Evolutionary conservation across 148 eudicot species (phyloP), one percentile per base, ranked within the genome.

Genomic region (Suaeda aralocaspica): DNA sequence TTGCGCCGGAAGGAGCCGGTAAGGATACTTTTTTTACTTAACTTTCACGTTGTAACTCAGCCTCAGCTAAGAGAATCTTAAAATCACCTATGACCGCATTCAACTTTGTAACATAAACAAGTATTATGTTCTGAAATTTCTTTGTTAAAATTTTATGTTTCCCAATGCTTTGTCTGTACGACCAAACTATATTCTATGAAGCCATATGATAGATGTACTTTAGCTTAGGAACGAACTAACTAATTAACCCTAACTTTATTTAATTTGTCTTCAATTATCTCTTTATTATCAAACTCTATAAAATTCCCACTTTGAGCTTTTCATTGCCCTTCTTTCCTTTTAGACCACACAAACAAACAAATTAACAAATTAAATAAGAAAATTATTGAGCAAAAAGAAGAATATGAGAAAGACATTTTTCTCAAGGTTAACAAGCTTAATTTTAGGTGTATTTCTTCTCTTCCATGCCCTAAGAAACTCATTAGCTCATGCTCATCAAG

Each of bases 141-240:
- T 67, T 66, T 56, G 57, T n/a, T 22, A 41, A 36, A 70, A 22
- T 58, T 61, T 80, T 76, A 59, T 72, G 87, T 66, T 77, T 73
- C 77, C 85, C 89, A 41, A 86, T 75, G 86, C 75, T 30, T 75
- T 83, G 85, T 75, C 81, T 74, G 79, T 79, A 77, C 83, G 72
- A 75, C 57, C 58, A 64, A 60, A 49, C 42, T 52, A 66, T 57
- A 74, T 71, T 68, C 22, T 63, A 71, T 51, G 69, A 64, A 66
- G 63, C 56, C 72, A 80, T 59, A 21, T 76, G 74, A 26, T n/a
- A n/a, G n/a, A n/a, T n/a, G n/a, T n/a, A n/a, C n/a, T n/a, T n/a
- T n/a, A n/a, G n/a, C 30, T 66, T 66, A 64, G 24, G 68, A 71
- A 70, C 72, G 77, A 78, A 76, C 67, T 78, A 36, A 3, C 41